Conservation (phyloP, 352 stramenopile species). For the Pythium phragmiticola region DNA sequence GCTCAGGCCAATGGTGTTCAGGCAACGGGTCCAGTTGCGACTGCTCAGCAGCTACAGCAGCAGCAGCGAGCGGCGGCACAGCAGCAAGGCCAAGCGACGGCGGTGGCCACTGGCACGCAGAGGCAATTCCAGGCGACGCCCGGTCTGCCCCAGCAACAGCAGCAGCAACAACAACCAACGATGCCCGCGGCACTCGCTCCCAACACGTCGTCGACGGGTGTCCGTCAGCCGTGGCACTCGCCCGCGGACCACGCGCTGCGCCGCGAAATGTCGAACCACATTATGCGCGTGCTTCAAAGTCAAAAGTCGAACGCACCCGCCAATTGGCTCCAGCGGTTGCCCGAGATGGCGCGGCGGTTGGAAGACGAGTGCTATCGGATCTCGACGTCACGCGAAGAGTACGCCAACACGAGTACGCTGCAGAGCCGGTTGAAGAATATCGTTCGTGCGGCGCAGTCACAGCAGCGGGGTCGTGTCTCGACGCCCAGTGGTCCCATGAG, state of each 20-base stretch:
- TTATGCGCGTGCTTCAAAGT: slow-evolving; percentile 94
- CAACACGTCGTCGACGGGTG: neutral
- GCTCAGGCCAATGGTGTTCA: slow-evolving; percentile 6
- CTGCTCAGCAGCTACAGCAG: slow-evolving; percentile 15
- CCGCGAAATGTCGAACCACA: slow-evolving; percentile 88
- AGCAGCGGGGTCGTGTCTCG: slow-evolving; percentile 43
- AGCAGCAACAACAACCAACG: neutral
- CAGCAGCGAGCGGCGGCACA: slow-evolving; percentile 7
- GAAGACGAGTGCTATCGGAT: slow-evolving; percentile 96
- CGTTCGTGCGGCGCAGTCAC: slow-evolving; percentile 76
- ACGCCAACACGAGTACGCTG: slow-evolving; percentile 94
- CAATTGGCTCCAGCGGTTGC: slow-evolving; percentile 97
- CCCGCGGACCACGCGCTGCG: slow-evolving; percentile 67
- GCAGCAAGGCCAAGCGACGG: slow-evolving; percentile 4
- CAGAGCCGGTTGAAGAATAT: slow-evolving; percentile 95
- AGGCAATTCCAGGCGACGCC: slow-evolving; percentile 11
- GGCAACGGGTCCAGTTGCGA: slow-evolving; percentile 13
- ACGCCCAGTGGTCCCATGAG: slow-evolving; percentile 4
- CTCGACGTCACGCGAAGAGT: slow-evolving; percentile 89
- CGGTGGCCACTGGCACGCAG: neutral
- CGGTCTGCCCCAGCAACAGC: neutral
- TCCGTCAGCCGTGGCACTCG: slow-evolving; percentile 67
- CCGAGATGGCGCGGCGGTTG: slow-evolving; percentile 97
- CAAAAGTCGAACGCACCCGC: slow-evolving; percentile 94
- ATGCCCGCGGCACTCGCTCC: slow-evolving; percentile 3